Evolutionary conservation across 192 early-diverging fungal genomes (phyloP).

Genomic region (Podila epigama): DNA sequence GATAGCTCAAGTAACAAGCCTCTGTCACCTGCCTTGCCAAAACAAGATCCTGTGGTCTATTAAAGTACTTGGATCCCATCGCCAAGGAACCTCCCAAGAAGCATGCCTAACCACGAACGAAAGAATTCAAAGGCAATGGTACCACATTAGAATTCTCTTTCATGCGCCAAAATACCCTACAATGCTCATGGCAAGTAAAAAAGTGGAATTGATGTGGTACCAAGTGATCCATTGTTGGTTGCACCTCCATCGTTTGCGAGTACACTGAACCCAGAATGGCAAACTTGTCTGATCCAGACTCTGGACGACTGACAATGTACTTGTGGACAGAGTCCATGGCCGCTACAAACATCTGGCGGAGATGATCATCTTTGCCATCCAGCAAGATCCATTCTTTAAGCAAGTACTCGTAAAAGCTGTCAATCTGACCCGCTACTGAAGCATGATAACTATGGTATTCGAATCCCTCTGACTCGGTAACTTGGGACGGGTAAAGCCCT

Average conservation of each 20-base stretch:
- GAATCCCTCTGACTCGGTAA: constrained; percentile 50
- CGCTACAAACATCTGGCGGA: not conserved
- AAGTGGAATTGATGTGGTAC: not conserved
- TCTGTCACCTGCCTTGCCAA: constrained; percentile 42
- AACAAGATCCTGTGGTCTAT: constrained; percentile 21
- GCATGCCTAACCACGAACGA: constrained; percentile 47
- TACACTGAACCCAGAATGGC: not conserved
- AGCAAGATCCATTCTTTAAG: constrained; percentile 55
- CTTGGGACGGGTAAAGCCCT: constrained; percentile 70
- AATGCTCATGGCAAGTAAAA: too few relatives aligned
- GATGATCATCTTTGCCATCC: not conserved
- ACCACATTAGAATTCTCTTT: too few relatives aligned
- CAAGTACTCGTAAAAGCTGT: constrained; percentile 64
- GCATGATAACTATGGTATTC: not conserved
- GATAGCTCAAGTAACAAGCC: constrained; percentile 52
- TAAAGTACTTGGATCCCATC: constrained; percentile 34
- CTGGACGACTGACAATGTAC: constrained; percentile 13
- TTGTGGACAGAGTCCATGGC: constrained; percentile 28
- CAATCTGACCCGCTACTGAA: constrained; percentile 51
- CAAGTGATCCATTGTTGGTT: constrained; percentile 9
- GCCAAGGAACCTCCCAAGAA: constrained; percentile 53
- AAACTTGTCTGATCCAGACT: not conserved
- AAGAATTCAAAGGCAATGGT: too few relatives aligned
- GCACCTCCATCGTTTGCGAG: not conserved
- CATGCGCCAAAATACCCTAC: too few relatives aligned